Percentiles rank a stretch among this genome's conserved stretches.
Evolutionary conservation across 2,329 filamentous ascomycete genomes (phyloP).

Genomic region (Rhinocladiella mackenziei): DNA sequence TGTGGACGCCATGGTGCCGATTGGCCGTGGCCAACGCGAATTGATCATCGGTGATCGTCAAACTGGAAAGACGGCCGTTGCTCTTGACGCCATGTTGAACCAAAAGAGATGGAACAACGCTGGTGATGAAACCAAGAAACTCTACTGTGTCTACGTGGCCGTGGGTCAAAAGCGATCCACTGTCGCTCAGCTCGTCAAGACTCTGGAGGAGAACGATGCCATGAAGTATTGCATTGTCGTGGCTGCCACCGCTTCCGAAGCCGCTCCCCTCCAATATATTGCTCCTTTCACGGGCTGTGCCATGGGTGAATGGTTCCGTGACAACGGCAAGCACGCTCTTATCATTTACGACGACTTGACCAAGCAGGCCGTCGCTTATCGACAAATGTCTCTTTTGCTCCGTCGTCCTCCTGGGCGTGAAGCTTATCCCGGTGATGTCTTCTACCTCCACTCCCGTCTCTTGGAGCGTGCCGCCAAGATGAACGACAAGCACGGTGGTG

Average conservation of each 20-base stretch:
- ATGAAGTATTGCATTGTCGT: slow-evolving; percentile 97
- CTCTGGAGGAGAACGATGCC: slow-evolving; percentile 98
- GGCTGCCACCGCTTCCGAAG: slow-evolving; percentile 95
- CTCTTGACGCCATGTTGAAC: slow-evolving; percentile 97
- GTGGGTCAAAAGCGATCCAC: slow-evolving; percentile 99
- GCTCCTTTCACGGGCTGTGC: slow-evolving; percentile 78
- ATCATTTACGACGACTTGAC: slow-evolving; percentile 85
- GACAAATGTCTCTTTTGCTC: slow-evolving; percentile 97
- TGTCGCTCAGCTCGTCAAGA: slow-evolving; percentile 98
- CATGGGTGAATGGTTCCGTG: slow-evolving; percentile 72
- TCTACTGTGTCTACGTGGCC: slow-evolving; percentile 99
- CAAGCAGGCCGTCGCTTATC: slow-evolving; percentile 96
- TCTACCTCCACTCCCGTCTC: slow-evolving; percentile 99
- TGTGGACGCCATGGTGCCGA: slow-evolving; percentile 98
- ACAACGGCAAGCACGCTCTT: slow-evolving; percentile 81
- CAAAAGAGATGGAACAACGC: slow-evolving; percentile 95
- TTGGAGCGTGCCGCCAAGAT: slow-evolving; percentile 99
- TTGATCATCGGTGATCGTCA: slow-evolving; percentile 99
- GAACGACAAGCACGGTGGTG: slow-evolving; percentile 90
- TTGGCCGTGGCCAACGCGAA: slow-evolving; percentile 99
- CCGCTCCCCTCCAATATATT: slow-evolving; percentile 88
- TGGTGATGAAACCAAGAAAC: slow-evolving; percentile 92
- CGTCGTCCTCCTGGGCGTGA: slow-evolving; percentile 98
- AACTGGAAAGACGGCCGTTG: slow-evolving; percentile 99
- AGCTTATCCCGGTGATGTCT: slow-evolving; percentile 98